Conservation (phyloP, 2,329 filamentous ascomycete genomes). For the Verticillium alfalfae region DNA sequence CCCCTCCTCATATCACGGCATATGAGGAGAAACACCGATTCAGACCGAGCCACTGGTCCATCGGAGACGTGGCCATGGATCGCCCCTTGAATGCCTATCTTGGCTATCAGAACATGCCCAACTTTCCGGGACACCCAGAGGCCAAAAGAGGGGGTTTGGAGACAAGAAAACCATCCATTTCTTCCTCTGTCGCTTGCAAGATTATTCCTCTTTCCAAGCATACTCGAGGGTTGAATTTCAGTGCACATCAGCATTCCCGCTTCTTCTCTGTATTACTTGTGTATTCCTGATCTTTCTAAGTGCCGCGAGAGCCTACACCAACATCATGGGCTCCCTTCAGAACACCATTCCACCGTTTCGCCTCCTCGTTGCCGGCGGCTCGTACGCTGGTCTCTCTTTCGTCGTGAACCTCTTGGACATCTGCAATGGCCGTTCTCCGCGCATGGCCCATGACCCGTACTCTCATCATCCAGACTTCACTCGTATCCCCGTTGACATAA, state of each 20-base stretch:
- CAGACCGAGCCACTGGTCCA: not conserved
- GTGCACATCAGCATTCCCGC: slow-evolving; percentile 3
- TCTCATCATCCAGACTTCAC: slow-evolving; percentile 32
- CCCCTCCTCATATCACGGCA: not conserved
- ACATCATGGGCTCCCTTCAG: slow-evolving; percentile 12
- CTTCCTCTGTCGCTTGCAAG: not conserved
- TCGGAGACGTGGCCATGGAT: not conserved
- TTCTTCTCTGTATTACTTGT: not conserved
- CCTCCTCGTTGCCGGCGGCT: slow-evolving; percentile 65
- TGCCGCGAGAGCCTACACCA: slow-evolving; percentile 1
- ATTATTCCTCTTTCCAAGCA: not conserved
- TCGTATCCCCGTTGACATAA: slow-evolving; percentile 59
- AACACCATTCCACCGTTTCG: slow-evolving; percentile 32
- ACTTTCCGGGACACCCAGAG: not conserved
- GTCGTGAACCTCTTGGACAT: slow-evolving; percentile 64
- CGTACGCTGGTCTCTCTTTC: slow-evolving; percentile 65
- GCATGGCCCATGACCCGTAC: slow-evolving; percentile 31
- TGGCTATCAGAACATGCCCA: not conserved
- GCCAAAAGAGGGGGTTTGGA: not conserved
- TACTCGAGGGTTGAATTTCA: not conserved
- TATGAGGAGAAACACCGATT: not conserved
- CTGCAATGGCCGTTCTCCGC: slow-evolving; percentile 48
- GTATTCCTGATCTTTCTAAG: not conserved
- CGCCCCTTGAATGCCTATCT: not conserved
- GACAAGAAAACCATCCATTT: not conserved